Base-by-base conservation (phyloP, 2,329 filamentous ascomycete genomes). In the Penicillium olsonii region DNA sequence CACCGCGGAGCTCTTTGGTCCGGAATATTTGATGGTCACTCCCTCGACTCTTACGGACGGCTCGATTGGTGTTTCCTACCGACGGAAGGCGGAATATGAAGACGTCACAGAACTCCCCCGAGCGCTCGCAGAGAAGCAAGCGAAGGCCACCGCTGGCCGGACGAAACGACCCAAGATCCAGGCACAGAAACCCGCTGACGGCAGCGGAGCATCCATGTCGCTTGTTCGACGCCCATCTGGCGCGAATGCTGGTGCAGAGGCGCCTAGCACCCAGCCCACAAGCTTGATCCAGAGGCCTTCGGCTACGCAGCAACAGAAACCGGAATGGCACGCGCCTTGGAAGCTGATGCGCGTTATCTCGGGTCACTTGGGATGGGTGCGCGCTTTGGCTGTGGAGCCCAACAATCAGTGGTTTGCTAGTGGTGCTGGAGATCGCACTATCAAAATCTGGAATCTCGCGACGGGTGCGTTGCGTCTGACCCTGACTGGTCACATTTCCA, bases 381-480 rank as follows among this genome's bases (percentile, higher is more conserved):
- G 92, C 53, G 84, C 84, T 59, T 75, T 96, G 63, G 90, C 92
- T 1, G 90, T 97, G 41, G 95, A 99, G 72, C 95, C 95, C 1
- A 89, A 90, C 64, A 99, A 99, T 72, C 84, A 96, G 70, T 99
- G 92, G 90, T 99, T 99, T 70, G 94, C 91, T 17, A 95, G 89
- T 62, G 94, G 94, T 54, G 91, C 92, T 6, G 95, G 92, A 47
- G 94, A 99, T 69, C 81, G 95, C 44, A 97, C 92, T 1, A 96
- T 99, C 75, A 99, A 99, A 77, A 95, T 99, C 56, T 99, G 92
- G 92, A 92, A 99, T 73, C 73, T 99, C 55, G 94, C 91, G 15
- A 89, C 88, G 1, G 94, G 95, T 0, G 84, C 82, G n/a, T 76
- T 96, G 56, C 83, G 85, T 49, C 75, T 97, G 55, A 96, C 92